Conservation (phyloP, 2,329 filamentous ascomycete genomes). For the Juglanconis oblonga region DNA sequence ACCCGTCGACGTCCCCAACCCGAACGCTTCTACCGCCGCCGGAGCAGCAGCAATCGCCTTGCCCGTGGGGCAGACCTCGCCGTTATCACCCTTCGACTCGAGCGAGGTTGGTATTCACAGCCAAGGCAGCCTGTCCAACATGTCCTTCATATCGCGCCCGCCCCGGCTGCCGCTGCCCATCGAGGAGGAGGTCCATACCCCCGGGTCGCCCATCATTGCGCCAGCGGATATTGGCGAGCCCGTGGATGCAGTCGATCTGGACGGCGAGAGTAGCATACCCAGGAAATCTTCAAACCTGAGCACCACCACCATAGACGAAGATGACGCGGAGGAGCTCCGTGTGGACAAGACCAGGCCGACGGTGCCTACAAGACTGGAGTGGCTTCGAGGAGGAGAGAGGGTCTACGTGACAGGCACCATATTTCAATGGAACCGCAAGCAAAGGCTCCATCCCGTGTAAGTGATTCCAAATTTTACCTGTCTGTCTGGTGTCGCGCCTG, state of each 20-base stretch:
- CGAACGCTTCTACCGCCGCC: conserved; percentile 20
- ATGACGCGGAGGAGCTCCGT: conserved; percentile 72
- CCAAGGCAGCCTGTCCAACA: conserved; percentile 59
- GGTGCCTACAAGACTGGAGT: conserved; percentile 82
- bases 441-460: conserved; percentile 81
- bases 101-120: conserved; percentile 43
- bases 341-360: conserved; percentile 73
- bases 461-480: conserved; percentile 32
- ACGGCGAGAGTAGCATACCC: conserved; percentile 42
- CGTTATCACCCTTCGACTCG: conserved; percentile 32
- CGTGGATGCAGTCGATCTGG: conserved; percentile 53
- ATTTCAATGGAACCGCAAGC: conserved; percentile 96
- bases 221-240: conserved; percentile 57
- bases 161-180: conserved; percentile 90
- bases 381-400: conserved; percentile 79
- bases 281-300: conserved; percentile 59
- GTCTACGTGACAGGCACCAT: conserved; percentile 97
- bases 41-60: conserved; percentile 19
- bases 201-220: conserved; percentile 83
- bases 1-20: conserved; percentile 32
- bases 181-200: conserved; percentile 84
- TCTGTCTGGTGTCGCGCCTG: conserved; percentile 1
- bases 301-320: conserved; percentile 69
- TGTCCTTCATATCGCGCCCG: conserved; percentile 66
- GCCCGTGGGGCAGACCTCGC: conserved; percentile 23